These are phyloP conservation scores for Coriolopsis trogii DNA, from an alignment of 1,284 basidiomycete species.

Conservation along the genomic window DNA sequence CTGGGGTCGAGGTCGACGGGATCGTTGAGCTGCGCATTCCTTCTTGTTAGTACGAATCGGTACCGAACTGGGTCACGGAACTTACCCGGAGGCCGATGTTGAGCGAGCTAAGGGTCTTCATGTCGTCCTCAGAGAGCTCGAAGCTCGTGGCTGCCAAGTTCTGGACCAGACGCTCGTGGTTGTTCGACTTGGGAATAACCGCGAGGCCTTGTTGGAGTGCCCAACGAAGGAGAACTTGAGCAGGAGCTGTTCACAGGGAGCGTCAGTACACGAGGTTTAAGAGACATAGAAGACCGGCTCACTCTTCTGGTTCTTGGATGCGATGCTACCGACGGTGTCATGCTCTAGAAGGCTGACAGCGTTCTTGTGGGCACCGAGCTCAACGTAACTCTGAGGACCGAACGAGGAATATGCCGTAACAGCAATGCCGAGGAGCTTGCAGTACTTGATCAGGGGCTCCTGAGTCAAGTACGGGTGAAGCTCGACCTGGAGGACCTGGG, in stretches of 20 bases:
- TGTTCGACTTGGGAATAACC: conserved; percentile 79
- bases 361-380: conserved; percentile 59
- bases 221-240: conserved; percentile 78
- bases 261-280: not conserved
- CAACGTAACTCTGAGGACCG: conserved; percentile 69
- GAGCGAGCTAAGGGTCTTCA: conserved; percentile 61
- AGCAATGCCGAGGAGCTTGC: conserved; percentile 63
- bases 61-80: conserved; percentile 1
- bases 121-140: conserved; percentile 59
- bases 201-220: conserved; percentile 76
- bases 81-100: conserved; percentile 67
- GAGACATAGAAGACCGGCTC: conserved; percentile 26
- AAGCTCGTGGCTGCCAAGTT: conserved; percentile 67
- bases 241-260: conserved; percentile 41
- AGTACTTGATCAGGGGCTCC: conserved; percentile 60
- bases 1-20: conserved; percentile 66
- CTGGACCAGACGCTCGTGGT: conserved; percentile 50
- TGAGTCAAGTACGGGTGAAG: conserved; percentile 80
- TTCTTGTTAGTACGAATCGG: conserved; percentile 3
- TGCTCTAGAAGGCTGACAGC: conserved; percentile 56
- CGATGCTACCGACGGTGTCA: conserved; percentile 48
- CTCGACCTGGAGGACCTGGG: conserved; percentile 78
- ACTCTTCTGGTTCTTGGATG: conserved; percentile 60
- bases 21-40: conserved; percentile 60
- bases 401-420: conserved; percentile 84